These are phyloP conservation scores for Phytophthora aleatoria DNA, from an alignment of 352 stramenopile species.

Conservation along the genomic window DNA sequence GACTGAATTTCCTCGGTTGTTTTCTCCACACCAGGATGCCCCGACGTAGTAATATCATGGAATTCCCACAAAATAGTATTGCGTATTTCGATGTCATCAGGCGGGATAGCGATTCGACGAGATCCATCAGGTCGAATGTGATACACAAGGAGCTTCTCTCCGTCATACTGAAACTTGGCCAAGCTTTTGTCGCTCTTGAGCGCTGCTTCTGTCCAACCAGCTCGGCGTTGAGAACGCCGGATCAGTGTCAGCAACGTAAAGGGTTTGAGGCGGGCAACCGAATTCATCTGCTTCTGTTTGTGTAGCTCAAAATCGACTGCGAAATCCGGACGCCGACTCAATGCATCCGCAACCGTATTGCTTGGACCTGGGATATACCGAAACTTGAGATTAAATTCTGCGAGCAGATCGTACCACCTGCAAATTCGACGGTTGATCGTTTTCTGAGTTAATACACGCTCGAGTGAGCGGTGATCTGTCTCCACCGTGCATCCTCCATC, in stretches of 20 bases:
- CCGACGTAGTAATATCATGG: neutral
- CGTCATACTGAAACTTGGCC: neutral
- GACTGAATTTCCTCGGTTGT: neutral
- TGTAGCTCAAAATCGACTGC: neutral
- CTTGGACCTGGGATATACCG: neutral
- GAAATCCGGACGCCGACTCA: neutral
- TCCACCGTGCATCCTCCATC: slow-evolving; percentile 3
- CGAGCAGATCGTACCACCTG: neutral
- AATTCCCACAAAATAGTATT: neutral
- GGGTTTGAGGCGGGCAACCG: neutral
- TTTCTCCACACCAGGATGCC: neutral
- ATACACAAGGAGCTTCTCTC: neutral
- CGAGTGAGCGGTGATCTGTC: slow-evolving; percentile 1
- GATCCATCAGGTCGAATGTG: neutral
- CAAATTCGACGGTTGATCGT: slow-evolving; percentile 3
- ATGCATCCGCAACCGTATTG: neutral
- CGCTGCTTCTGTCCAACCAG: neutral
- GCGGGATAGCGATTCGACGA: neutral
- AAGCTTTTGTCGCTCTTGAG: neutral
- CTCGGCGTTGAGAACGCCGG: neutral
- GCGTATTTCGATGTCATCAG: neutral
- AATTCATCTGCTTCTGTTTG: neutral
- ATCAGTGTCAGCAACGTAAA: neutral
- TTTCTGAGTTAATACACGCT: slow-evolving; percentile 1
- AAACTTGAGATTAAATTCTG: neutral